Conservation (phyloP, 2,329 filamentous ascomycete genomes). For the Ceratocystis harringtonii region DNA sequence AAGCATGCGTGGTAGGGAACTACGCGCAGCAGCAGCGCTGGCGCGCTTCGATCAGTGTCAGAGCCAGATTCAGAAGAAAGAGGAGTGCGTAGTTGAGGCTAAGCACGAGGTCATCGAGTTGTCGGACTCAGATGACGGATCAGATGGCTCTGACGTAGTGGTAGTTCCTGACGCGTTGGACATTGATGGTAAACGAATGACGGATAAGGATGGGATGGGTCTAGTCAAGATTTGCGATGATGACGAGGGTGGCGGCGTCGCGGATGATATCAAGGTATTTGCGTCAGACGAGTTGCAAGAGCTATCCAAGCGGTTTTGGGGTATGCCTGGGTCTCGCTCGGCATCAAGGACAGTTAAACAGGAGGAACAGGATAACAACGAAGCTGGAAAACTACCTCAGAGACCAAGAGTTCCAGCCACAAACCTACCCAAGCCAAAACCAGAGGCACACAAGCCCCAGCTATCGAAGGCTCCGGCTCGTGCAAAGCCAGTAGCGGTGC, state of each 20-base stretch:
- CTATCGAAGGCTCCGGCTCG: not conserved
- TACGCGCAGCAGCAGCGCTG: constrained; percentile 62
- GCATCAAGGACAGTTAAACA: not conserved
- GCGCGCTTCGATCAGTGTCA: constrained; percentile 47
- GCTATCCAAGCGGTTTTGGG: constrained; percentile 26
- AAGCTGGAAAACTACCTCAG: not conserved
- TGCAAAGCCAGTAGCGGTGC: not conserved
- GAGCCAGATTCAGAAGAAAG: constrained; percentile 27
- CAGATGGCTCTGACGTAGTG: not conserved
- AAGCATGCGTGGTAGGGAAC: constrained; percentile 58
- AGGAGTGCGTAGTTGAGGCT: constrained; percentile 23
- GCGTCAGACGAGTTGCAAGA: constrained; percentile 46
- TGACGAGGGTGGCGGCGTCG: constrained; percentile 46
- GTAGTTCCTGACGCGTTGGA: constrained; percentile 40
- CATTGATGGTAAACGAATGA: constrained; percentile 46
- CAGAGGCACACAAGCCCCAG: not conserved
- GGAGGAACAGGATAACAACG: not conserved
- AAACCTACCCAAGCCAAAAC: not conserved
- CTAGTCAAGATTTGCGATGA: constrained; percentile 59
- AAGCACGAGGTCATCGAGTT: constrained; percentile 30
- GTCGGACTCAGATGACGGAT: constrained; percentile 21
- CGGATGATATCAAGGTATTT: constrained; percentile 35
- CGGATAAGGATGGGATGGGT: constrained; percentile 50
- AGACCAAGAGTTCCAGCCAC: not conserved
- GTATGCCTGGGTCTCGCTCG: not conserved